Evolutionary conservation across 116 monocot species (phyloP).

Genomic region (Posidonia oceanica): DNA sequence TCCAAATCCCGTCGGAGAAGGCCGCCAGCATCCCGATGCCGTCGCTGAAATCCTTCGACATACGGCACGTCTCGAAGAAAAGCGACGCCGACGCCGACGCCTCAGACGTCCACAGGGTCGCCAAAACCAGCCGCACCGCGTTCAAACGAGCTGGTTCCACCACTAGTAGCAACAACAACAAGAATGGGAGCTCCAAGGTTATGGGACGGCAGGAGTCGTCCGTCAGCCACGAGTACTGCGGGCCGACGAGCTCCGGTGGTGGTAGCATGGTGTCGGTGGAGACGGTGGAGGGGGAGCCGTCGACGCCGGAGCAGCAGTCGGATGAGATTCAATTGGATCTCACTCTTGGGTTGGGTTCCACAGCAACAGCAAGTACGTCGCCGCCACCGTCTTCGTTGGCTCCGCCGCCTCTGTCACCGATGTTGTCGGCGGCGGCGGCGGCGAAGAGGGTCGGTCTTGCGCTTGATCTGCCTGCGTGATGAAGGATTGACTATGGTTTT

Average conservation of each 20-base stretch:
- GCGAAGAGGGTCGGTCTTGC: too few relatives aligned
- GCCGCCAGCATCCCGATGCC: constrained; percentile 6
- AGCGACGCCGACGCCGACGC: not conserved
- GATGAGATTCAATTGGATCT: too few relatives aligned
- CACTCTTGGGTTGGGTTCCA: too few relatives aligned
- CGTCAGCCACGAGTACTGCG: not conserved
- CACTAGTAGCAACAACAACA: not conserved
- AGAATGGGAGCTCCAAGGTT: not conserved
- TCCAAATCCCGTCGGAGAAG: constrained; percentile 17
- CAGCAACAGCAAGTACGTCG: too few relatives aligned
- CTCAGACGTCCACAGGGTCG: not conserved
- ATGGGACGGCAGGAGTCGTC: not conserved
- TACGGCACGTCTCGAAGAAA: constrained; percentile 36
- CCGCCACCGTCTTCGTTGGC: too few relatives aligned
- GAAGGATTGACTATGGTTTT: too few relatives aligned
- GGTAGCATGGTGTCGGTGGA: not conserved
- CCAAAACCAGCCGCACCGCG: too few relatives aligned
- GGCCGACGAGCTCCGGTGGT: not conserved
- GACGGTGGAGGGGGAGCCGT: not conserved
- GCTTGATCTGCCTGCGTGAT: too few relatives aligned
- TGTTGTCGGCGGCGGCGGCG: too few relatives aligned
- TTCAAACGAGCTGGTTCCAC: too few relatives aligned
- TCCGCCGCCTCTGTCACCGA: too few relatives aligned
- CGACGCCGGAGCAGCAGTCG: too few relatives aligned
- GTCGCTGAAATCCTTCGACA: constrained; percentile 34